These are phyloP conservation scores for Anthracocystis walkeri DNA, from an alignment of 1,284 basidiomycete species.

Conservation along the genomic window DNA sequence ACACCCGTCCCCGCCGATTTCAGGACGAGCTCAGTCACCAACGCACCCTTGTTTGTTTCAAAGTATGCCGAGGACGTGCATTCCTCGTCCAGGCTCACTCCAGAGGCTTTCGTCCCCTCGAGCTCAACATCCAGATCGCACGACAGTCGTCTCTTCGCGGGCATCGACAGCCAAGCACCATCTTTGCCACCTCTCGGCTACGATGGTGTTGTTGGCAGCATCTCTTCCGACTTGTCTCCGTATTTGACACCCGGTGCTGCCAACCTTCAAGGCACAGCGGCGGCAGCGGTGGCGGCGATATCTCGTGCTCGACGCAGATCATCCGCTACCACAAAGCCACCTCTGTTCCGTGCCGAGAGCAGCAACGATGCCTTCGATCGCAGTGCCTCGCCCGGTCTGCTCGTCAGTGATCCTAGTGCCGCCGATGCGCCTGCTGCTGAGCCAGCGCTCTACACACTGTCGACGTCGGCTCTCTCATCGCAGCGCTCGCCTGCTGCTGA, in stretches of 20 bases:
- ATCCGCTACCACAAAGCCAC: slow-evolving; percentile 29
- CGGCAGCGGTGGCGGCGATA: not conserved
- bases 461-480: slow-evolving; percentile 12
- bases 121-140: slow-evolving; percentile 1
- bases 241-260: not conserved
- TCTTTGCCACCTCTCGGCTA: slow-evolving; percentile 19
- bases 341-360: slow-evolving; percentile 26
- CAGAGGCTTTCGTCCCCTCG: slow-evolving; percentile 10
- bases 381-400: slow-evolving; percentile 39
- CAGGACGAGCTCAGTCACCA: slow-evolving; percentile 56
- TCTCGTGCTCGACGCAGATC: slow-evolving; percentile 29
- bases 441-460: slow-evolving; percentile 30
- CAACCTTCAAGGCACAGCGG: not conserved
- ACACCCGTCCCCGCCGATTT: slow-evolving; percentile 44
- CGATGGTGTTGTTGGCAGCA: not conserved
- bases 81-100: slow-evolving; percentile 12
- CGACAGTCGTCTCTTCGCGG: not conserved
- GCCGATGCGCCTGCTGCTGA: slow-evolving; percentile 30
- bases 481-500: slow-evolving; percentile 14
- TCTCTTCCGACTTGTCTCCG: slow-evolving; percentile 23
- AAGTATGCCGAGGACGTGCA: slow-evolving; percentile 38
- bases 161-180: slow-evolving; percentile 4
- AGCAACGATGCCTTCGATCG: slow-evolving; percentile 43
- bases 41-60: slow-evolving; percentile 58
- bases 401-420: slow-evolving; percentile 33